Evolutionary conservation across 2,329 filamentous ascomycete species (phyloP).

Genomic region (Colletotrichum filicis): DNA sequence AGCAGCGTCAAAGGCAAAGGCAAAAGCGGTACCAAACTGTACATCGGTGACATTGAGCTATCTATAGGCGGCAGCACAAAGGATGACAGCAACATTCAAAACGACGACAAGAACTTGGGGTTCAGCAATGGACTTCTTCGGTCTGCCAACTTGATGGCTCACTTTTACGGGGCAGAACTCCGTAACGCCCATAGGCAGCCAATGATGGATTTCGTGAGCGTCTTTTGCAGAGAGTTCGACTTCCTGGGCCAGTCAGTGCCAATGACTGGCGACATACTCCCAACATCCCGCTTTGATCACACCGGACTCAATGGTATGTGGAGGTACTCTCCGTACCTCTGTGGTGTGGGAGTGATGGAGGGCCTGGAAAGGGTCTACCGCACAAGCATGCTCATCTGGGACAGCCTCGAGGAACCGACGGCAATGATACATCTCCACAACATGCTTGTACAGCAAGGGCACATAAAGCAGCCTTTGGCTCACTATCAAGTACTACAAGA

Average conservation of each 20-base stretch:
- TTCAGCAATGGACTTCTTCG: neutral
- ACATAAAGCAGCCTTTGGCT: slow-evolving; percentile 49
- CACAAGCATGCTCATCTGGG: slow-evolving; percentile 49
- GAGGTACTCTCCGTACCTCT: slow-evolving; percentile 60
- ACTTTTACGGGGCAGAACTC: neutral
- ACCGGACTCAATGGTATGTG: slow-evolving; percentile 56
- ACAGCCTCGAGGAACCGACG: slow-evolving; percentile 50
- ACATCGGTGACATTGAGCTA: no score
- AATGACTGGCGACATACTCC: slow-evolving; percentile 39
- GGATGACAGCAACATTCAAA: no score
- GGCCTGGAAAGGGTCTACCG: slow-evolving; percentile 52
- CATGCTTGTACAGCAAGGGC: slow-evolving; percentile 55
- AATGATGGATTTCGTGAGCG: neutral
- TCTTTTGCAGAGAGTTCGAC: neutral
- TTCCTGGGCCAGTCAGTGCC: neutral
- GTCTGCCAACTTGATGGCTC: neutral
- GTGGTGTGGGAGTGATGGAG: slow-evolving; percentile 57
- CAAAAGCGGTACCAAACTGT: neutral
- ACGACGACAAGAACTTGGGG: no score
- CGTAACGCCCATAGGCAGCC: neutral
- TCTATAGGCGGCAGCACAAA: no score
- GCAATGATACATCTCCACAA: slow-evolving; percentile 58
- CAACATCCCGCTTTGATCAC: slow-evolving; percentile 53
- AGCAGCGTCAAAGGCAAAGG: neutral
- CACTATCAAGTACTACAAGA: slow-evolving; percentile 40